Percentiles rank a stretch among this genome's conserved stretches.
phyloP scores from a whole-genome alignment of 1,139 yeast genomes.

The Hemisphaericaspora subhashii region DNA sequence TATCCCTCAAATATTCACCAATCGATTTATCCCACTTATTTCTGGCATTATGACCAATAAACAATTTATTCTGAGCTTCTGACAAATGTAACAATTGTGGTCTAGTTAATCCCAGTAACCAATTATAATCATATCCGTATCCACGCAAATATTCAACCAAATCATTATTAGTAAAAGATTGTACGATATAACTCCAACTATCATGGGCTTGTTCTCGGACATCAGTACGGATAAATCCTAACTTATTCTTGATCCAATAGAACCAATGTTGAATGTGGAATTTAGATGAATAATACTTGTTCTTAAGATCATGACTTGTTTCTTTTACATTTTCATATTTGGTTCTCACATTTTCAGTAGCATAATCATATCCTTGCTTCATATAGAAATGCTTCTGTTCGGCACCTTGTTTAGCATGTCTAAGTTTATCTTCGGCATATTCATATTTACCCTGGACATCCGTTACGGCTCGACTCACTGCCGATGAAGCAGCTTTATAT shows the following conservation, averaged over 20 bases:
- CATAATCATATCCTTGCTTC: background rate
- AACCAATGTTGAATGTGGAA: background rate
- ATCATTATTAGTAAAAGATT: slow-evolving; percentile 54
- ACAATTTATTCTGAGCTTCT: slow-evolving; percentile 39
- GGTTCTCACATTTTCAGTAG: background rate
- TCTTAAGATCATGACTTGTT: background rate
- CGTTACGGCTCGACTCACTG: too few species aligned
- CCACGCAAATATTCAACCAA: slow-evolving; percentile 51
- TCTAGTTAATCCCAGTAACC: slow-evolving; percentile 36
- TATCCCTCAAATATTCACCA: slow-evolving; percentile 21
- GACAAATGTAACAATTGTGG: slow-evolving; percentile 50
- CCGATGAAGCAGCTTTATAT: too few species aligned
- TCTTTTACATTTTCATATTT: background rate
- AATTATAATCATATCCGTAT: slow-evolving; percentile 45
- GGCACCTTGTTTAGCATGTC: slow-evolving; percentile 7
- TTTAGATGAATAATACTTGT: background rate
- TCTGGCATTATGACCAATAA: slow-evolving; percentile 19
- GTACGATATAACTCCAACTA: slow-evolving; percentile 16
- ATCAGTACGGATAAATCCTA: slow-evolving; percentile 11
- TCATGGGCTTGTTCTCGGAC: slow-evolving; percentile 29
- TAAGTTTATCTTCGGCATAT: background rate
- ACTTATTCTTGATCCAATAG: background rate
- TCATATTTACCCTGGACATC: slow-evolving; percentile 6
- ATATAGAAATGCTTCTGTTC: slow-evolving; percentile 1
- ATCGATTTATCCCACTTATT: slow-evolving; percentile 27